Percentiles rank a stretch among this genome's conserved stretches.
Conservation (phyloP, 208 protist genomes). For the Balamuthia mandrillaris region DNA sequence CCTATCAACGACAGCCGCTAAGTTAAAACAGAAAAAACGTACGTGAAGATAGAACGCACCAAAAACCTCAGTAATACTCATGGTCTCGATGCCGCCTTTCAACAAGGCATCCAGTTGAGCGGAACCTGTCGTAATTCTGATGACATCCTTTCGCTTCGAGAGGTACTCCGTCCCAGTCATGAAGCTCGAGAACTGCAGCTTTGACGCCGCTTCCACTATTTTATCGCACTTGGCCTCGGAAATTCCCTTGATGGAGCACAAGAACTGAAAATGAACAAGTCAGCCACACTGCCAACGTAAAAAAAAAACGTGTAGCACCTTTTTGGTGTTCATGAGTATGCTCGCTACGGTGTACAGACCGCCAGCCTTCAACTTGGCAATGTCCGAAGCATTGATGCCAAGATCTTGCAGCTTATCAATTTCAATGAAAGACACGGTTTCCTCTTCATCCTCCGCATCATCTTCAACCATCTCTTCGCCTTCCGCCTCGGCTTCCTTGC, state of each 20-base stretch:
- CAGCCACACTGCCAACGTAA: neutral
- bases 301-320: constrained; percentile 10
- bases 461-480: constrained; percentile 6
- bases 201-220: constrained; percentile 89
- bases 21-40: constrained; percentile 15
- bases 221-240: constrained; percentile 97
- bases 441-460: constrained; percentile 11
- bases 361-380: constrained; percentile 74
- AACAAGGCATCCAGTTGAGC: constrained; percentile 87
- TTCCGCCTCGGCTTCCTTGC: constrained; percentile 25
- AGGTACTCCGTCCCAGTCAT: constrained; percentile 82
- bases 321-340: constrained; percentile 70
- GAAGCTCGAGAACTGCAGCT: constrained; percentile 80
- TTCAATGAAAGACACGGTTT: neutral
- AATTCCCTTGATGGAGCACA: constrained; percentile 91
- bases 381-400: constrained; percentile 64
- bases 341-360: constrained; percentile 64
- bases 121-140: constrained; percentile 90
- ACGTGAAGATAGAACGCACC: constrained; percentile 64
- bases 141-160: constrained; percentile 80
- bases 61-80: constrained; percentile 82
- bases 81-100: constrained; percentile 93
- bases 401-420: constrained; percentile 55
- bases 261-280: constrained; percentile 1
- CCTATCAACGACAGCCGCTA: neutral